A percentile compares a stretch with the other conserved stretches of the same genome.
These are phyloP conservation scores for Solanum hybrid DNA, from an alignment of 305 asterid genomes.

Conservation along the genomic window DNA sequence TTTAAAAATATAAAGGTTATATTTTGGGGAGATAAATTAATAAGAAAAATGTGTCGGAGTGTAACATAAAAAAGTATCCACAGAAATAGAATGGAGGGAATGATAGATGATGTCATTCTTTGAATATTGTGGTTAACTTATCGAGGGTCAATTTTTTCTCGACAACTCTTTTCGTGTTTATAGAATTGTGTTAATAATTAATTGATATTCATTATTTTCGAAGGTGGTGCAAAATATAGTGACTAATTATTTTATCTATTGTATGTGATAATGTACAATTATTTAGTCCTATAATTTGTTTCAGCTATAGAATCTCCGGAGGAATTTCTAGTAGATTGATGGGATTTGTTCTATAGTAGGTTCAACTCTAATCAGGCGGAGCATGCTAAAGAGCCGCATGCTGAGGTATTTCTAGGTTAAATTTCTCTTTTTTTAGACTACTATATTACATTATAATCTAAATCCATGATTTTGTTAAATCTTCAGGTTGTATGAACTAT, in stretches of 20 bases:
- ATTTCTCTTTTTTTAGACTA: neutral
- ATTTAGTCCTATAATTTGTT: neutral
- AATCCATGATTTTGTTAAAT: neutral
- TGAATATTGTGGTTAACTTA: neutral
- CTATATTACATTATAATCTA: neutral
- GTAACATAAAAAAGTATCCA: neutral
- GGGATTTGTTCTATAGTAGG: neutral
- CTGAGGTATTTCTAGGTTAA: neutral
- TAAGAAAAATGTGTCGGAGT: neutral
- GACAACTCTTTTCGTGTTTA: neutral
- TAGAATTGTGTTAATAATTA: neutral
- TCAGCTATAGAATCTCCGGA: neutral
- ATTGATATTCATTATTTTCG: neutral
- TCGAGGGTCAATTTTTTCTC: neutral
- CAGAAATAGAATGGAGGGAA: neutral
- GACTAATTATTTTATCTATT: neutral
- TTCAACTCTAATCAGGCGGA: neutral
- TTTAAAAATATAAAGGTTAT: neutral
- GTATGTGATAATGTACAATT: neutral
- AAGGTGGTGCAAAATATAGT: neutral
- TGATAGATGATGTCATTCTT: neutral
- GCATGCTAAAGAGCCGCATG: neutral
- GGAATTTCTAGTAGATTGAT: neutral
- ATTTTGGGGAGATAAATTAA: neutral
- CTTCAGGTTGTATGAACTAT: neutral